These are phyloP conservation scores for Serendipita indica DNA, from an alignment of 768 basidiomycete species.

Conservation along the genomic window DNA sequence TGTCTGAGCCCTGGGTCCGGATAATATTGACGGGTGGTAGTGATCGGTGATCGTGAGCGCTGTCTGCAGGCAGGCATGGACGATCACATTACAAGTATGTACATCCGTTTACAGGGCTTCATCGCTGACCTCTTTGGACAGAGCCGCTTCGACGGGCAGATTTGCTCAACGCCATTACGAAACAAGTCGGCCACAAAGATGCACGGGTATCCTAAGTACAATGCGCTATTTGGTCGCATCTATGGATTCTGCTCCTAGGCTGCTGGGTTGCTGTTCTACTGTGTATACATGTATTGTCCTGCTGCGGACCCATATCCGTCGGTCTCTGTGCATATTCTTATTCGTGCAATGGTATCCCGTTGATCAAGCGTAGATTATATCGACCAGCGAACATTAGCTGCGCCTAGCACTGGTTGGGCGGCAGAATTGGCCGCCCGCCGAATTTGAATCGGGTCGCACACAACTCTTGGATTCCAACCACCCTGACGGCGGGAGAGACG, in stretches of 20 bases:
- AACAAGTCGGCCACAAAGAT: constrained; percentile 34
- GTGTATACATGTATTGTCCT: too few relatives aligned
- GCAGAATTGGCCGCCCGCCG: too few relatives aligned
- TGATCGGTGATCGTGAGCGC: constrained; percentile 77
- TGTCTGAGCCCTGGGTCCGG: neutral
- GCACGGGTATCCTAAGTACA: neutral
- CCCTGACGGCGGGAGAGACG: too few relatives aligned
- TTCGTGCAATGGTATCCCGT: too few relatives aligned
- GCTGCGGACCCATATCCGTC: too few relatives aligned
- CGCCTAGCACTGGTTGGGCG: neutral
- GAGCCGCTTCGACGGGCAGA: constrained; percentile 70
- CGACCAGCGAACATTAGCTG: too few relatives aligned
- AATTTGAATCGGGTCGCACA: neutral
- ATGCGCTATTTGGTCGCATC: too few relatives aligned
- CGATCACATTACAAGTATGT: constrained; percentile 29
- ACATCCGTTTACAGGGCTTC: neutral
- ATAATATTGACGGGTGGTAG: constrained; percentile 25
- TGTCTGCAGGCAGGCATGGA: constrained; percentile 63
- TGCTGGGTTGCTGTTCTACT: too few relatives aligned
- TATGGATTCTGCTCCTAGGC: too few relatives aligned
- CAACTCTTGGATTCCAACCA: too few relatives aligned
- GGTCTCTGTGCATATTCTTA: too few relatives aligned
- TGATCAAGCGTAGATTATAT: too few relatives aligned
- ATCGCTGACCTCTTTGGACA: constrained; percentile 18
- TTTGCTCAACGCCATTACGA: constrained; percentile 66